A percentile compares a stretch with the other conserved stretches of the same genome.
Conservation (phyloP, 371 early-diverging fungal species). For the Rhizopus stolonifer region DNA sequence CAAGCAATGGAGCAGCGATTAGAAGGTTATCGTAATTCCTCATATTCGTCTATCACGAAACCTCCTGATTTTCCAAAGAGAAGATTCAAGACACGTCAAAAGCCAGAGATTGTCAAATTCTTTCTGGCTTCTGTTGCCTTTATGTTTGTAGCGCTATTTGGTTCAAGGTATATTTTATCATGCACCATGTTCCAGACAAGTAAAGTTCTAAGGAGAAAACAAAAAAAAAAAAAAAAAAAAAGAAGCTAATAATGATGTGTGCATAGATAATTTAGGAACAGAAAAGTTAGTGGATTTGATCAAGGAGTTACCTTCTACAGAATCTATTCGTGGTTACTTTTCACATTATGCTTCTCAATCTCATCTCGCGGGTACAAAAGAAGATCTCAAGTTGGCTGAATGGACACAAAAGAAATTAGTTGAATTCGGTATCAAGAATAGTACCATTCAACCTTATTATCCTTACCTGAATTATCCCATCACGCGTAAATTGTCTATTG, state of each 20-base stretch:
- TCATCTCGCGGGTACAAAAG: constrained; percentile 50
- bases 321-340: constrained; percentile 27
- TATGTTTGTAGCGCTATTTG: constrained; percentile 11
- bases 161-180: constrained; percentile 1
- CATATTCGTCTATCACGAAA: too few relatives aligned
- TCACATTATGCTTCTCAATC: constrained; percentile 50
- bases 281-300: constrained; percentile 22
- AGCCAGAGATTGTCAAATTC: neutral
- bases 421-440: constrained; percentile 51
- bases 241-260: too few relatives aligned
- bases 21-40: too few relatives aligned
- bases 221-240: too few relatives aligned
- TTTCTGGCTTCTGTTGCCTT: constrained; percentile 8
- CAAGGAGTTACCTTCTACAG: constrained; percentile 30
- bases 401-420: constrained; percentile 56
- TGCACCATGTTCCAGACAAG: constrained; percentile 13
- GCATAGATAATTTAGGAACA: neutral
- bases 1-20: too few relatives aligned
- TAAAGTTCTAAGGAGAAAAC: too few relatives aligned
- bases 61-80: too few relatives aligned
- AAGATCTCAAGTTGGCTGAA: constrained; percentile 47
- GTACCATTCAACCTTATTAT: constrained; percentile 57
- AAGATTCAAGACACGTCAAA: neutral
- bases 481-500: constrained; percentile 51
- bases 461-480: constrained; percentile 61